Conservation (phyloP, 176 grass and related monocot genomes). For the Triticum urartu region DNA sequence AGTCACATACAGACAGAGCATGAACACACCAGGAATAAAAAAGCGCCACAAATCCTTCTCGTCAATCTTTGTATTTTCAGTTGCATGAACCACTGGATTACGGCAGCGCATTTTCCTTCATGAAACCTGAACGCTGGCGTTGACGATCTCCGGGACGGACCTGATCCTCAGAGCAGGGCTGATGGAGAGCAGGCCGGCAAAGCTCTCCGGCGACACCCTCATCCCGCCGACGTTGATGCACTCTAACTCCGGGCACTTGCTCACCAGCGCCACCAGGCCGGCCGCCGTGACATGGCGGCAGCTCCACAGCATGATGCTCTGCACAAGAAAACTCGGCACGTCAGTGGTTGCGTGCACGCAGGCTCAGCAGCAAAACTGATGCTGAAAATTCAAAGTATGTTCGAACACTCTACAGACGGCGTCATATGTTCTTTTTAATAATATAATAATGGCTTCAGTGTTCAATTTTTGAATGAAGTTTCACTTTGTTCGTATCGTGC, state of each 20-base stretch:
- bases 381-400: not conserved
- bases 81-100: not conserved
- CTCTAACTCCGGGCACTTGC: constrained; percentile 63
- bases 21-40: not conserved
- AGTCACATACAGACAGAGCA: not conserved
- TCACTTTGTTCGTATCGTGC: not conserved
- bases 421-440: too few species aligned
- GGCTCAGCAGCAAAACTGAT: not conserved
- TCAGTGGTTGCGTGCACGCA: not conserved
- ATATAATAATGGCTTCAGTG: too few species aligned
- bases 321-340: not conserved
- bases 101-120: constrained; percentile 5
- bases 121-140: constrained; percentile 32
- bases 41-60: not conserved
- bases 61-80: not conserved
- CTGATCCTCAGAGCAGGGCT: constrained; percentile 80
- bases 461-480: too few species aligned
- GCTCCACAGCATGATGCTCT: constrained; percentile 92
- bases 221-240: constrained; percentile 92
- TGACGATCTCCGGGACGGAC: constrained; percentile 59
- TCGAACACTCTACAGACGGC: too few species aligned
- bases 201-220: constrained; percentile 77
- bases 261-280: constrained; percentile 77
- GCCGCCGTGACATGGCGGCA: constrained; percentile 87
- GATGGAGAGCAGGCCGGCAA: constrained; percentile 60